Conservation (phyloP, 2,329 filamentous ascomycete genomes). For the Aureobasidium musti region DNA sequence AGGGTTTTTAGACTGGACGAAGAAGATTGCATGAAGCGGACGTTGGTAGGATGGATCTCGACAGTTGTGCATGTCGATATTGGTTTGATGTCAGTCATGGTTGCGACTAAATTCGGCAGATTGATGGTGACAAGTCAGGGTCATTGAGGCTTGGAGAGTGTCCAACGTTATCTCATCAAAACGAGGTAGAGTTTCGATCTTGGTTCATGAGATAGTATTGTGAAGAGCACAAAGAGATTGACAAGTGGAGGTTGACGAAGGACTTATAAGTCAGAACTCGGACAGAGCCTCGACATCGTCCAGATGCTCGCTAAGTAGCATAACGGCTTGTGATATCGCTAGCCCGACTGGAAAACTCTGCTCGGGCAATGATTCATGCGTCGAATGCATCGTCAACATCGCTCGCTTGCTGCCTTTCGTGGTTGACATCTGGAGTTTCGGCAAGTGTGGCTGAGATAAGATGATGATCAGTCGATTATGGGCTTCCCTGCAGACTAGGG, state of each 20-base stretch:
- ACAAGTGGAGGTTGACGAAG: not conserved
- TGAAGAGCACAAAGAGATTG: not conserved
- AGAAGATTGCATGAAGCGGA: slow-evolving; percentile 22
- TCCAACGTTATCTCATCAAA: not conserved
- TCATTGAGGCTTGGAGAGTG: slow-evolving; percentile 8
- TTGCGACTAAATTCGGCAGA: not conserved
- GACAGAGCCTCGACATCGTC: not conserved
- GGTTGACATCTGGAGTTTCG: not conserved
- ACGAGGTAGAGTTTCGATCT: slow-evolving; percentile 8
- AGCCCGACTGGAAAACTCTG: not conserved
- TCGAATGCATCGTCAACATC: not conserved
- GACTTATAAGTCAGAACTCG: not conserved
- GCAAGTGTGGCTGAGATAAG: slow-evolving; percentile 14
- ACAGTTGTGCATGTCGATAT: not conserved
- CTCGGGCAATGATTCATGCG: slow-evolving; percentile 20
- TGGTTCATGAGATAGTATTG: not conserved
- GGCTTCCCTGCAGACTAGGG: not conserved
- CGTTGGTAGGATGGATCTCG: slow-evolving; percentile 7
- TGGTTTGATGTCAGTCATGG: slow-evolving; percentile 18
- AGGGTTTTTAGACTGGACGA: slow-evolving; percentile 12
- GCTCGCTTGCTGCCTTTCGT: not conserved
- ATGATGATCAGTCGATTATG: not conserved
- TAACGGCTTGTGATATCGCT: not conserved
- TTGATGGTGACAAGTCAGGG: slow-evolving; percentile 5
- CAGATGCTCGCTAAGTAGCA: not conserved